Base-by-base conservation (phyloP, 1,284 basidiomycete genomes). In the Cutaneotrichosporon cutaneum region DNA sequence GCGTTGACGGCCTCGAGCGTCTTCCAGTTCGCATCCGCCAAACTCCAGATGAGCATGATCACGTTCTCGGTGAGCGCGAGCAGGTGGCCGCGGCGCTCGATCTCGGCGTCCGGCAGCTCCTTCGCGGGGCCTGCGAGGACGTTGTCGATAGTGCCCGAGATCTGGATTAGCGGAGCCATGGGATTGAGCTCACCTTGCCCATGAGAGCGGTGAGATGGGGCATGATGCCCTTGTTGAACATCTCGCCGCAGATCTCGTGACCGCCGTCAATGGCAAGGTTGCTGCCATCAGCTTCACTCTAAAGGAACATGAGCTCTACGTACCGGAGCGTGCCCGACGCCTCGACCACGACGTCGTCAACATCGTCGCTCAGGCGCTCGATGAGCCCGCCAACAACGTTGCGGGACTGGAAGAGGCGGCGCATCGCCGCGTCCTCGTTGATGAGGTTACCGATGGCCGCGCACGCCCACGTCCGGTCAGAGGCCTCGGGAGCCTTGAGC, bases 201-300 rank as follows among this genome's bases (percentile, higher is more conserved):
- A 72, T 75, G 18, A 80, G 69, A 5, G 72, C 69, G 16, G 63
- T 68, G 24, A 78, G 56, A 55, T 77, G 90, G 1, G 86, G 83
- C 59, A 95, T 82, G 58, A 96, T 87, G 68, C 90, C 90, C 82
- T 96, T 96, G 80, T 97, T 96, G 80, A 89, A 94, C 91, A 97
- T 95, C 78, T 96, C 92, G 4, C 89, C 90, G 70, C 92, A 94
- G 47, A 95, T 90, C 71, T 95, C 92, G 71, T 90, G 90, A 47
- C 93, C 93, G 24, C 91, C 93, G 73, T 96, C 93, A 71, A 97
- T 89, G 70, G 92, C 94, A 26, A 96, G 80, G 80, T 96, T 97
- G 67, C 93, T 94, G 39, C 35, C n/a, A 56, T 63, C 39, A 60
- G 57, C 55, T 24, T 13, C 27, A 32, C 4, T 7, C 48, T 16